Base-by-base conservation (phyloP, 192 early-diverging fungal species). In the Rhizophagus prolifer region DNA sequence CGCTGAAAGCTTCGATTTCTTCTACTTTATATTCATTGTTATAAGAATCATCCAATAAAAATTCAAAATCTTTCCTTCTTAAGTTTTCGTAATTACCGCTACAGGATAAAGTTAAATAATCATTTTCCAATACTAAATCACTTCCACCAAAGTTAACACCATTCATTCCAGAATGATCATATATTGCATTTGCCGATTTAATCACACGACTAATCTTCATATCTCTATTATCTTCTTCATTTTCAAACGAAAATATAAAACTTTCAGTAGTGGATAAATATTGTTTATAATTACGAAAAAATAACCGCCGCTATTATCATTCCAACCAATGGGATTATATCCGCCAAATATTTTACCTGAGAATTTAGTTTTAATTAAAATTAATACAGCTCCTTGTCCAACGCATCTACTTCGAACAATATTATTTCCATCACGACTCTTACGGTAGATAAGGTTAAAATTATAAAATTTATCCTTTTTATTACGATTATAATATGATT, bases 391-490 rank as follows among this genome's bases (percentile, higher is more conserved):
- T 19, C 19, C 50, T 54, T 54, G 50, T 21, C 3, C 19, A 21
- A 7, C 21, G 0, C 14, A 54, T 21, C 0, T 54, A 21, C 21
- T 54, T 19, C 16, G 16, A 14, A n/a, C 4, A 54, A 19, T 21
- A 19, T 54, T 62, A 16, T 60, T 38, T 44, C 72, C 72, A 74
- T 74, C 46, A 21, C n/a, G 54, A 14, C 26, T 62, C 9, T 28
- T 59, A 36, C 60, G 31, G 21, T 62, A 61, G 23, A 74, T 34
- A 61, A 74, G 60, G 19, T 9, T 34, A 44, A 74, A 74, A 19
- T 62, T 23, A 8, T 13, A 13, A 19, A 62, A n/a, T 13, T 16
- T 23, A 6, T 31, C 31, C 4, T 31, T 31, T 31, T 31, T 31
- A 31, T 31, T 31, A 31, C 31, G 31, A 31, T 31, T 31, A 12